Base-by-base conservation (phyloP, 2,329 filamentous ascomycete species). In the Fusarium clavum region DNA sequence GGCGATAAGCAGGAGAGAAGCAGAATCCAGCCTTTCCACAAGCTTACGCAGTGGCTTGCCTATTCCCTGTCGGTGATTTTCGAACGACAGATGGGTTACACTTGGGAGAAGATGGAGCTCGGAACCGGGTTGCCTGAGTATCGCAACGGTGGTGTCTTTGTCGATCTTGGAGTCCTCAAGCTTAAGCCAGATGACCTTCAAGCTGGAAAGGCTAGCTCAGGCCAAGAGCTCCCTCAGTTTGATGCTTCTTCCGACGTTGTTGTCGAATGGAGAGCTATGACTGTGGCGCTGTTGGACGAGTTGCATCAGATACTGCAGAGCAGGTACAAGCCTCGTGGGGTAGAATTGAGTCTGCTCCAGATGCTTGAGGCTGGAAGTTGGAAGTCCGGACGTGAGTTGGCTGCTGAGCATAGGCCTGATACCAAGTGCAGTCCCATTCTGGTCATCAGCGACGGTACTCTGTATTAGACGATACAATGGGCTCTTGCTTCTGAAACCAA, bases 401-500 rank as follows among this genome's bases (percentile, higher is more conserved):
- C 93, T 52, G 92, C 94, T 77, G 89, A 94, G 59, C 90, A 88
- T 46, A 85, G 93, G 61, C 93, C 93, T 18, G 91, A 92, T 74
- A 95, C 92, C 14, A 93, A 91, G 81, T 91, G 93, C 70, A 92
- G 92, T 57, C 93, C 93, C 14, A 94, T 96, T 77, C 89, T 94
- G 24, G 49, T 71, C 0, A 58, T 57, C 1, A 71, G 68, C 20
- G 68, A 71, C 18, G 68, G 68, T 6, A 69, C 68, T 8, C 47
- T 69, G 0, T 70, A 69, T 18, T 71, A 69, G 12, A 8, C 3
- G 3, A 4, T 20, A 18, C 2, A 10, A 29, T 7, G 9, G 8
- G 5, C 20, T n/a, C 7, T 29, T 1, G 4, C 11, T 9, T 6
- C 3, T 18, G 4, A 13, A 1, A 16, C n/a, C 9, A 41, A 3